Base-by-base conservation (phyloP, 2,329 filamentous ascomycete species). In the Fusarium algeriense region DNA sequence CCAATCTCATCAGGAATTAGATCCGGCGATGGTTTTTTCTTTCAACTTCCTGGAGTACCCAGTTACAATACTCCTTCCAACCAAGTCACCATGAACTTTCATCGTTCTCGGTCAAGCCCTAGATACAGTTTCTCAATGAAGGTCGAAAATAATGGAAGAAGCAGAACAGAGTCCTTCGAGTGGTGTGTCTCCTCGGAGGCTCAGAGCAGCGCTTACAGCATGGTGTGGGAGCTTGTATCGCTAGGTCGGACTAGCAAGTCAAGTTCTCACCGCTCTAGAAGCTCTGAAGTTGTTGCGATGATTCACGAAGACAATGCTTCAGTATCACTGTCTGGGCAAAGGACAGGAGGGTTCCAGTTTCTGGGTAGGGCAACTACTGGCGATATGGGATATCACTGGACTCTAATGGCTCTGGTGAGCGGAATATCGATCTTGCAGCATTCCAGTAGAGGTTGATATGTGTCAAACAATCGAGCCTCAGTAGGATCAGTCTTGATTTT, bases 331-430 rank as follows among this genome's bases (percentile, higher is more conserved):
- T 37, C 50, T 19, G 15, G 8, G 5, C 34, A 65, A 4, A 28
- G n/a, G 7, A 44, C 64, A 10, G 72, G 71, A 0, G 63, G 58
- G 0, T 68, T 74, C 13, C 66, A 66, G 8, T 61, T 69, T 17
- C 3, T 35, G 3, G 72, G 71, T 1, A 71, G 63, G 14, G 49
- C 71, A 1, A 44, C 52, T 5, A 66, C 66, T 0, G 38, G 32
- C 2, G 69, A 65, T 5, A 46, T 74, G 44, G 72, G 72, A 1
- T 67, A 70, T 19, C 56, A 70, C 15, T 74, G 67, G 60, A 28
- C 60, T 10, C 28, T 74, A 4, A 62, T 68, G 49, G 71, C 64
- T 10, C 14, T 70, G 2, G 57, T 67, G 44, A 74, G 62, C 5
- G 64, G 60, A 4, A 30, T 74, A 30, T 12, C 26, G 6, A 19